Conservation (phyloP, 169 alveolate species). For the Cryptosporidium ubiquitum region DNA sequence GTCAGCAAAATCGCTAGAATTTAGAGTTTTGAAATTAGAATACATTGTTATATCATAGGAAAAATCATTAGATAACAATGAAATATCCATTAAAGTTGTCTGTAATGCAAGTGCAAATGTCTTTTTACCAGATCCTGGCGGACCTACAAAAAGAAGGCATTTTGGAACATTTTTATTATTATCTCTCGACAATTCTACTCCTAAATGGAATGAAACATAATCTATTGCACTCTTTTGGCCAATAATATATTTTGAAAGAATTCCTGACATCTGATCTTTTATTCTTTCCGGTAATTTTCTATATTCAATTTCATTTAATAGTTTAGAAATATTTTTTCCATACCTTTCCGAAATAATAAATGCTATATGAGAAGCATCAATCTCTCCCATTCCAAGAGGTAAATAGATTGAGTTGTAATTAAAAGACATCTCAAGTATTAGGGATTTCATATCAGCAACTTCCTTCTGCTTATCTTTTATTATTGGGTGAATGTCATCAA, state of each 20-base stretch:
- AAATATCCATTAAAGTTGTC: not conserved
- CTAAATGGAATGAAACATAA: not conserved
- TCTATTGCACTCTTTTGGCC: conserved; percentile 37
- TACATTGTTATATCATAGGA: not conserved
- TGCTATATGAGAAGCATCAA: conserved; percentile 58
- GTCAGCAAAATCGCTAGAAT: conserved; percentile 17
- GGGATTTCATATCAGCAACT: conserved; percentile 4
- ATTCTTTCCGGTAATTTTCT: conserved; percentile 14
- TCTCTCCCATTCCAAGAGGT: conserved; percentile 43
- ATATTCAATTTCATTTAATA: conserved; percentile 23
- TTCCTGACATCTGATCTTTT: not conserved
- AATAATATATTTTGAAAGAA: conserved; percentile 11
- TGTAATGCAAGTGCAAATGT: conserved; percentile 14
- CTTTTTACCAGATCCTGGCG: conserved; percentile 39
- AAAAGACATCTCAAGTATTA: conserved; percentile 20
- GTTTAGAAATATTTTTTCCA: not conserved
- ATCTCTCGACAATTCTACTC: not conserved
- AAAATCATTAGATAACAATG: not conserved
- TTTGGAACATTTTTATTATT: conserved; percentile 1
- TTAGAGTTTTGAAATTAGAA: not conserved
- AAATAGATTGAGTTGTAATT: not conserved
- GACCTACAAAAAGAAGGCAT: conserved; percentile 8
- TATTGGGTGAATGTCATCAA: conserved; percentile 5
- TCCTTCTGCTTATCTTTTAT: not conserved
- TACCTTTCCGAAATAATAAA: conserved; percentile 21